Conservation (phyloP, 306 rosid genomes). For the Albizia julibrissin region DNA sequence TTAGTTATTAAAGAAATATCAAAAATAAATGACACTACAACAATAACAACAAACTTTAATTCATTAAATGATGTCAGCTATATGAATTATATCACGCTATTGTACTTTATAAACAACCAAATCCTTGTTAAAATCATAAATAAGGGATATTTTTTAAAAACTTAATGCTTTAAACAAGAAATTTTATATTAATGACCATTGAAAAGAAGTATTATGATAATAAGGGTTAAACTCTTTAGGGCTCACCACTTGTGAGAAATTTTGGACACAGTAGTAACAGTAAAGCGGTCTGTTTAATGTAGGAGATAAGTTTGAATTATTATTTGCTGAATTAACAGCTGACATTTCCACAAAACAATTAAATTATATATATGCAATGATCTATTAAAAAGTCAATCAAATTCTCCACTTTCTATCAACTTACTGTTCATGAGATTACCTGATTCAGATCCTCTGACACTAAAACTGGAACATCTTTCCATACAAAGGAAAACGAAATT, state of each 20-base stretch:
- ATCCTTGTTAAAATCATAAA: too few relatives aligned
- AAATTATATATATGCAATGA: background rate
- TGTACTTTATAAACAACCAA: too few relatives aligned
- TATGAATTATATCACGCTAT: too few relatives aligned
- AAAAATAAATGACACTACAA: background rate
- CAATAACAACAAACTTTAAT: too few relatives aligned
- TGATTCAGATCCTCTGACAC: background rate
- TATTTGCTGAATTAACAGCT: slow-evolving; percentile 22
- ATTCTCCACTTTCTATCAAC: slow-evolving; percentile 8
- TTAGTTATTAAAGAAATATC: too few relatives aligned
- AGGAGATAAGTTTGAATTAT: slow-evolving; percentile 20
- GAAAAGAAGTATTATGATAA: too few relatives aligned
- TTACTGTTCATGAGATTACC: background rate
- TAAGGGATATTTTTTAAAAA: too few relatives aligned
- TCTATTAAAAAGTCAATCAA: slow-evolving; percentile 24
- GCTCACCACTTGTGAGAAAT: background rate
- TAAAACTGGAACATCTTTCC: slow-evolving; percentile 12
- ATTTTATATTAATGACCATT: too few relatives aligned
- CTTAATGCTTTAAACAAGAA: background rate
- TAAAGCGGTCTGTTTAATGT: background rate
- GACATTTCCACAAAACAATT: background rate
- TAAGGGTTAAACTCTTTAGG: background rate
- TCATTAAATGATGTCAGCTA: too few relatives aligned
- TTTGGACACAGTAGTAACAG: background rate
- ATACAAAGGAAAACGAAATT: slow-evolving; percentile 27